Evolutionary conservation across 305 asterid species (phyloP).

Genomic region (Fraxinus latifolia): DNA sequence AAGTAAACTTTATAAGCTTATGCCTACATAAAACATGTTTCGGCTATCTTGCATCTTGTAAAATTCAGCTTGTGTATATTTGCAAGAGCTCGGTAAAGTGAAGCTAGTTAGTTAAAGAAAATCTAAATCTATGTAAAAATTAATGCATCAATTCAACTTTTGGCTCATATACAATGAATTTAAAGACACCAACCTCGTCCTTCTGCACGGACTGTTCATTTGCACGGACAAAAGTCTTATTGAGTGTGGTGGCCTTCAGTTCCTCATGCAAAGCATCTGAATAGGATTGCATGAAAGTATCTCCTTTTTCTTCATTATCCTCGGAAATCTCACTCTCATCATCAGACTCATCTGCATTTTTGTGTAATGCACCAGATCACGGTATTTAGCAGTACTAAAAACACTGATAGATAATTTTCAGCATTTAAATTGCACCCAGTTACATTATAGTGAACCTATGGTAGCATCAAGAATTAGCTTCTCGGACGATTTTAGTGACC

Average conservation of each 20-base stretch:
- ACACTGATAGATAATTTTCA: not conserved
- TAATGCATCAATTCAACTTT: not conserved
- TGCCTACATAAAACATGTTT: not conserved
- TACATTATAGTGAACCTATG: constrained; percentile 2
- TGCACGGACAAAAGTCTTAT: constrained; percentile 64
- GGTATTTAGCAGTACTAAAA: constrained; percentile 1
- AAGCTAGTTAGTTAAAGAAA: not conserved
- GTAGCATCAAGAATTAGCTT: not conserved
- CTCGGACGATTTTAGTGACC: not conserved
- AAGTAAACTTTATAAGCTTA: not conserved
- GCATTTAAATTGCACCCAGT: not conserved
- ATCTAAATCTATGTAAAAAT: not conserved
- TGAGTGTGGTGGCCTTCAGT: constrained; percentile 69
- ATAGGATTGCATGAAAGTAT: constrained; percentile 69
- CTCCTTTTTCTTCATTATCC: constrained; percentile 49
- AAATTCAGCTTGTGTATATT: not conserved
- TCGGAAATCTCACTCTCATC: constrained; percentile 50
- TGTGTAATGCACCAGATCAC: not conserved
- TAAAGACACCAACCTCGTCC: constrained; percentile 50
- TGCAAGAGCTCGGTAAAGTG: constrained; percentile 1
- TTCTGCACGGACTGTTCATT: constrained; percentile 43
- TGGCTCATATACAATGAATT: not conserved
- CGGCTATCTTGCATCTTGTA: not conserved
- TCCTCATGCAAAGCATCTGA: constrained; percentile 67
- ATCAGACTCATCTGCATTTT: constrained; percentile 62